These are phyloP conservation scores for Phytophthora meadii DNA, from an alignment of 352 stramenopile genomes.

Conservation along the genomic window DNA sequence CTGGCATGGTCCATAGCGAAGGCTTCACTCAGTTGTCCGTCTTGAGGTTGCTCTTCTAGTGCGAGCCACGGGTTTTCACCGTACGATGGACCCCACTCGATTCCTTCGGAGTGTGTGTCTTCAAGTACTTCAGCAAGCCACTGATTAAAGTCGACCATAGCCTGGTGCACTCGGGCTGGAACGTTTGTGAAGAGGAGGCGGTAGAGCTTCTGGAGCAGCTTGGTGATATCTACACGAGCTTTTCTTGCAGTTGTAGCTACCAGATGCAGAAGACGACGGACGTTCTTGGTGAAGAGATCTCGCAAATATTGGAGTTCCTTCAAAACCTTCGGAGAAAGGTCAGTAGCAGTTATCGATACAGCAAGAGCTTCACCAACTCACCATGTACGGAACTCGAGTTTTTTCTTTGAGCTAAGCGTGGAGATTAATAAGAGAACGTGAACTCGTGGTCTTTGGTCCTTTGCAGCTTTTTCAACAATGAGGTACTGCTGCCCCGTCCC, in stretches of 20 bases:
- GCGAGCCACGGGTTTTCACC: conserved; percentile 22
- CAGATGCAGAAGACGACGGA: conserved; percentile 23
- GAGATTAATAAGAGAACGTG: conserved; percentile 8
- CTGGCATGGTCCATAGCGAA: conserved; percentile 17
- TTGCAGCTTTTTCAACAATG: conserved; percentile 18
- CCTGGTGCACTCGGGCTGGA: conserved; percentile 12
- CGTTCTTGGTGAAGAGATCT: conserved; percentile 33
- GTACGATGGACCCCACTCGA: conserved; percentile 27
- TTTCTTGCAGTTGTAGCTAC: conserved; percentile 17
- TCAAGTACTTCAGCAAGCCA: conserved; percentile 40
- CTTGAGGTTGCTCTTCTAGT: conserved; percentile 26
- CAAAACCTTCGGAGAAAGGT: conserved; percentile 29
- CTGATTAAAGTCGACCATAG: conserved; percentile 41
- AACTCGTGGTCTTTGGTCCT: not conserved
- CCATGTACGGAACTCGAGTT: conserved; percentile 25
- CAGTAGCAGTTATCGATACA: conserved; percentile 2
- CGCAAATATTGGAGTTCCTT: conserved; percentile 23
- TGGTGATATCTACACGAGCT: conserved; percentile 7
- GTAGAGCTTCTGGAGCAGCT: conserved; percentile 25
- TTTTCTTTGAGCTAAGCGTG: conserved; percentile 5
- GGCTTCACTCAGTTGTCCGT: conserved; percentile 8
- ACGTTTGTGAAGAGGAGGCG: conserved; percentile 23
- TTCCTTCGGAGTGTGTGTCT: conserved; percentile 25
- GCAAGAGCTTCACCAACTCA: conserved; percentile 8
- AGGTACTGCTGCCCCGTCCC: conserved; percentile 21